Evolutionary conservation across 2,329 filamentous ascomycete genomes (phyloP).

Genomic region (Botrytis fragariae): DNA sequence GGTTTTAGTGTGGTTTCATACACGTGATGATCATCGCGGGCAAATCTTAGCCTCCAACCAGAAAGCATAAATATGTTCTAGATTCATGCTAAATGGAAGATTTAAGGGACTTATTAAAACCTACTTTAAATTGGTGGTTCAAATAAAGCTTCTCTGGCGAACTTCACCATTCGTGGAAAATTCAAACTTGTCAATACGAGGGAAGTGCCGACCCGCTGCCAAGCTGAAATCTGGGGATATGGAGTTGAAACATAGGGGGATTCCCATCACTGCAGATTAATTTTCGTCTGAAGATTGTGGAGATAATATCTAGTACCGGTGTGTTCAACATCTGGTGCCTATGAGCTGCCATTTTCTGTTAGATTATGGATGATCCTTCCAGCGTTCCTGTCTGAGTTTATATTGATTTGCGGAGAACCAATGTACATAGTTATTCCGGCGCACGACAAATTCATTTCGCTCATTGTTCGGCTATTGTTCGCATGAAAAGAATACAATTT

Average conservation of each 20-base stretch:
- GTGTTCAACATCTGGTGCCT: not conserved
- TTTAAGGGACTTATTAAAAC: not conserved
- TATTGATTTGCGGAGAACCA: not conserved
- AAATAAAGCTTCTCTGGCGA: not conserved
- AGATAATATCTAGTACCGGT: not conserved
- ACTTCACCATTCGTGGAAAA: not conserved
- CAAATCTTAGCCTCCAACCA: slow-evolving; percentile 11
- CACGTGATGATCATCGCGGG: slow-evolving; percentile 7
- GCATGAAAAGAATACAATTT: not conserved
- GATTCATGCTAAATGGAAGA: slow-evolving; percentile 12
- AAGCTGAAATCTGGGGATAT: not conserved
- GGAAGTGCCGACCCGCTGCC: not conserved
- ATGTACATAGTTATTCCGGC: not conserved
- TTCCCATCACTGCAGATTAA: not conserved
- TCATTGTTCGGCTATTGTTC: not conserved
- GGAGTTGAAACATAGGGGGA: slow-evolving; percentile 6
- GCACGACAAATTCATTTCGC: not conserved
- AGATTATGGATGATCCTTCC: not conserved
- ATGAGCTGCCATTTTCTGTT: not conserved
- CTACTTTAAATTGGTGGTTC: not conserved
- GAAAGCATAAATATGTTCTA: not conserved
- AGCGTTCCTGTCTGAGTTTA: not conserved
- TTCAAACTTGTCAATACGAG: not conserved
- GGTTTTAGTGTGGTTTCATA: not conserved
- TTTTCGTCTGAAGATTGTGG: not conserved